Evolutionary conservation across 345 rosid genomes (phyloP).

Genomic region (Carallia brachiata): DNA sequence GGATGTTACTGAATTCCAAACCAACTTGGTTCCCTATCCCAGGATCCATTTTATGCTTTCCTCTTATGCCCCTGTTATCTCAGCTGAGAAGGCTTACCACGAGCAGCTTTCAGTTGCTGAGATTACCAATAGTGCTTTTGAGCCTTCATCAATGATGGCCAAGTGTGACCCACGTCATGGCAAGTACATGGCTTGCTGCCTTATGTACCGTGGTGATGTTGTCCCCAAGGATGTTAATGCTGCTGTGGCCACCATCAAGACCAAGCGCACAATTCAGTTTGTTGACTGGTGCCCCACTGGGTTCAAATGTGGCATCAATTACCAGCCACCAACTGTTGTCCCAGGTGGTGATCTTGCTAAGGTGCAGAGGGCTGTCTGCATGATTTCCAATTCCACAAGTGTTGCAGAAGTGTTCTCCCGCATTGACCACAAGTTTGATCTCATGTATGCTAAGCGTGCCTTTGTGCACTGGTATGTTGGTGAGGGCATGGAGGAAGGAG

Average conservation of each 20-base stretch:
- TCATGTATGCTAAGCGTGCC: slow-evolving; percentile 26
- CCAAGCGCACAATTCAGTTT: slow-evolving; percentile 31
- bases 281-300: slow-evolving; percentile 33
- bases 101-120: slow-evolving; percentile 29
- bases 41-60: slow-evolving; percentile 32
- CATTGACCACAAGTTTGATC: slow-evolving; percentile 28
- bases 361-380: slow-evolving; percentile 32
- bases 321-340: slow-evolving; percentile 29
- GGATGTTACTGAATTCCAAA: slow-evolving; percentile 30
- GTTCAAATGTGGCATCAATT: slow-evolving; percentile 28
- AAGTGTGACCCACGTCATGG: slow-evolving; percentile 29
- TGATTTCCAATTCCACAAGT: slow-evolving; percentile 28
- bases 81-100: slow-evolving; percentile 27
- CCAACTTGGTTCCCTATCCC: slow-evolving; percentile 29
- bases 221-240: slow-evolving; percentile 31
- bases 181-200: slow-evolving; percentile 32
- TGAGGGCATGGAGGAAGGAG: slow-evolving; percentile 32
- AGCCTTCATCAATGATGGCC: slow-evolving; percentile 33
- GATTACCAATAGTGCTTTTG: slow-evolving; percentile 27
- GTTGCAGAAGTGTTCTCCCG: slow-evolving; percentile 29
- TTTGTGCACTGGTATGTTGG: slow-evolving; percentile 32
- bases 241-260: slow-evolving; percentile 29
- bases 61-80: slow-evolving; percentile 27
- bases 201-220: slow-evolving; percentile 30
- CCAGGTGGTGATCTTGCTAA: slow-evolving; percentile 28